Percentiles rank a stretch among this genome's conserved stretches.
Evolutionary conservation across 2,329 filamentous ascomycete species (phyloP).

Genomic region (Alternaria viburni): DNA sequence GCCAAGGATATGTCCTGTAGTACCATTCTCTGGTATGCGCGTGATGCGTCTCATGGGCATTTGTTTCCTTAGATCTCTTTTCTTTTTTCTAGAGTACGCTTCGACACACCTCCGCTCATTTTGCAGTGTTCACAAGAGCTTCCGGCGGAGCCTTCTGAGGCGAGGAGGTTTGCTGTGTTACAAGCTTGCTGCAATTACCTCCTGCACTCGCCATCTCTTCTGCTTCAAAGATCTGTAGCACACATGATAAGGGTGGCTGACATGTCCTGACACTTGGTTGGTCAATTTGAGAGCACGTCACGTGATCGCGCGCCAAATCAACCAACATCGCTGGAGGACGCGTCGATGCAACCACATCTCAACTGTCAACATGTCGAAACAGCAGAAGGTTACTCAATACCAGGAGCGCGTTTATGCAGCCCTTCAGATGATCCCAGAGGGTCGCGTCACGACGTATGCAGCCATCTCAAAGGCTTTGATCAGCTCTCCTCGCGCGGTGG

Average conservation of each 20-base stretch:
- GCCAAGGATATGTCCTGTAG: not conserved
- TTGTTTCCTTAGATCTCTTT: not conserved
- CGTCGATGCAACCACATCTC: not conserved
- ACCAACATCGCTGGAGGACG: not conserved
- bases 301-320: slow-evolving; percentile 37
- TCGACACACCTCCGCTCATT: not conserved
- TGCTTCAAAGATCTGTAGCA: not conserved
- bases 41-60: not conserved
- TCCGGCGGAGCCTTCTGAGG: not conserved
- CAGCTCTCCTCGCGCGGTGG: slow-evolving; percentile 77
- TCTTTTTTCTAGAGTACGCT: not conserved
- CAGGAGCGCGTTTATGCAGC: slow-evolving; percentile 67
- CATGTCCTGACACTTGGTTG: slow-evolving; percentile 20
- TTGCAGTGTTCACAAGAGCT: not conserved
- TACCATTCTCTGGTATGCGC: not conserved
- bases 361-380: slow-evolving; percentile 22
- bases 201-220: not conserved
- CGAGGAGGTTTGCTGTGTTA: not conserved
- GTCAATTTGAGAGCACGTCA: slow-evolving; percentile 42
- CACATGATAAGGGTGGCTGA: not conserved
- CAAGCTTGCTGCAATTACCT: not conserved
- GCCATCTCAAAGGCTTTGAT: slow-evolving; percentile 70
- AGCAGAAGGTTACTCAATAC: slow-evolving; percentile 42
- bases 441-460: slow-evolving; percentile 79
- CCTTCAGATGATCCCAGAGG: slow-evolving; percentile 77